phyloP scores from a whole-genome alignment of 2,329 filamentous ascomycete genomes.

The Colletotrichum sp. region DNA sequence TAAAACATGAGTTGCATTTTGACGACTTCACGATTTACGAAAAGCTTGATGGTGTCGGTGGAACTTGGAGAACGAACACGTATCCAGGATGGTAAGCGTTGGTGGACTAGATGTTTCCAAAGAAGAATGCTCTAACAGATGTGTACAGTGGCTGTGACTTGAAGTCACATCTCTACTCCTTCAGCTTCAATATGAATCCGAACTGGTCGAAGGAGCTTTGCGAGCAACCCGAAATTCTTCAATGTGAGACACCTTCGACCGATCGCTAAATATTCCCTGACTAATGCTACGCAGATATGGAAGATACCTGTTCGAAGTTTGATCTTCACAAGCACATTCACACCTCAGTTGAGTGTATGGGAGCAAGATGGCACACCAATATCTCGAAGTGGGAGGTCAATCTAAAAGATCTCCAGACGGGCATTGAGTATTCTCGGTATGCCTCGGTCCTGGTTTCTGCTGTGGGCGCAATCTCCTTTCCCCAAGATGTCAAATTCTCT shows the following conservation, averaged over 20 bases:
- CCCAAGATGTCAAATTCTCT: constrained; percentile 27
- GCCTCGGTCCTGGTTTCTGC: constrained; percentile 29
- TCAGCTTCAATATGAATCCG: constrained; percentile 44
- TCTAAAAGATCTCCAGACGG: constrained; percentile 21
- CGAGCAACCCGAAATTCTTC: constrained; percentile 38
- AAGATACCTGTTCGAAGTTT: constrained; percentile 24
- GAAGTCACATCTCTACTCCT: constrained; percentile 44
- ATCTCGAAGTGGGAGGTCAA: constrained; percentile 23
- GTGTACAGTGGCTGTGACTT: constrained; percentile 29
- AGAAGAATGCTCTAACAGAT: not conserved
- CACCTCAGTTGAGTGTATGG: constrained; percentile 23
- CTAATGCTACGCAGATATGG: constrained; percentile 9
- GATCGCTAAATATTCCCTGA: not conserved
- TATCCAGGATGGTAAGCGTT: constrained; percentile 32
- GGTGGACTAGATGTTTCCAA: not conserved
- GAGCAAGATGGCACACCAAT: constrained; percentile 24
- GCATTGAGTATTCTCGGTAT: constrained; percentile 20
- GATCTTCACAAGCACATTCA: constrained; percentile 27
- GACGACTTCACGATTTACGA: constrained; percentile 35
- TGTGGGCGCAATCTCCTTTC: constrained; percentile 29
- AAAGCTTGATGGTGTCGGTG: constrained; percentile 31
- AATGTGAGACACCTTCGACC: constrained; percentile 23
- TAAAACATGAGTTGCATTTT: constrained; percentile 29
- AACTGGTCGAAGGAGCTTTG: constrained; percentile 39
- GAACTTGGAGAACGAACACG: constrained; percentile 34